phyloP scores from a whole-genome alignment of 108 stramenopile genomes.

The Cyclostephanos tholiformis region DNA sequence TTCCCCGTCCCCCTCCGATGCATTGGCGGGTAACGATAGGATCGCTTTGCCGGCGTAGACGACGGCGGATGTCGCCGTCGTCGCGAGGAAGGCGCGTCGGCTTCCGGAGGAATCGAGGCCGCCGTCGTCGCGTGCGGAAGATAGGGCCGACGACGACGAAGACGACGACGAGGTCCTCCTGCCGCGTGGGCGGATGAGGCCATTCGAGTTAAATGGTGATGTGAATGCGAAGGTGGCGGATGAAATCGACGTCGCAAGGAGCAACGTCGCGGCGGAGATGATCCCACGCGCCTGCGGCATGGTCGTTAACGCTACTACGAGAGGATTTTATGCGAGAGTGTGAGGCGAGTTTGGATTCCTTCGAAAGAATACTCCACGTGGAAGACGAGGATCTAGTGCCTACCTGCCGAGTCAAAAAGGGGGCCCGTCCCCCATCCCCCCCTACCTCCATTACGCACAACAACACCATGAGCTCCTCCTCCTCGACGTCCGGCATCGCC shows the following conservation, averaged over 20 bases:
- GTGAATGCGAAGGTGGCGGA: conserved; percentile 9
- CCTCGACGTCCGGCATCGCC: conserved; percentile 23
- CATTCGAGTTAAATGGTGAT: not conserved
- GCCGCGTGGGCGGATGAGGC: not conserved
- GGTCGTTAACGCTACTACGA: not conserved
- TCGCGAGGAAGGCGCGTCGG: conserved; percentile 39
- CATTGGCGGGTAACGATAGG: conserved; percentile 5
- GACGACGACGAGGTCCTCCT: not conserved
- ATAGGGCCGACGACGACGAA: not conserved
- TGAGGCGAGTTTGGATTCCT: not conserved
- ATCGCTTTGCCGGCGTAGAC: conserved; percentile 8
- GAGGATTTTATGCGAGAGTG: not conserved
- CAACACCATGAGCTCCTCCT: not conserved
- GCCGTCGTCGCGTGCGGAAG: not conserved
- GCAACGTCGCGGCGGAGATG: conserved; percentile 1
- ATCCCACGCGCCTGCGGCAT: not conserved
- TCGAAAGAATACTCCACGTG: not conserved
- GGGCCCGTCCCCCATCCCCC: too few relatives aligned
- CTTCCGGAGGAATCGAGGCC: not conserved
- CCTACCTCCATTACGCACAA: too few relatives aligned
- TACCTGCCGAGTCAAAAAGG: too few relatives aligned
- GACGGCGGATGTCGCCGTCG: conserved; percentile 13
- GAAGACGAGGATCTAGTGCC: not conserved
- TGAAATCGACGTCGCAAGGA: conserved; percentile 3
- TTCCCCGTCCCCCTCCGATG: not conserved